These are phyloP conservation scores for Colletotrichum zoysiae DNA, from an alignment of 2,329 filamentous ascomycete genomes.

Conservation along the genomic window DNA sequence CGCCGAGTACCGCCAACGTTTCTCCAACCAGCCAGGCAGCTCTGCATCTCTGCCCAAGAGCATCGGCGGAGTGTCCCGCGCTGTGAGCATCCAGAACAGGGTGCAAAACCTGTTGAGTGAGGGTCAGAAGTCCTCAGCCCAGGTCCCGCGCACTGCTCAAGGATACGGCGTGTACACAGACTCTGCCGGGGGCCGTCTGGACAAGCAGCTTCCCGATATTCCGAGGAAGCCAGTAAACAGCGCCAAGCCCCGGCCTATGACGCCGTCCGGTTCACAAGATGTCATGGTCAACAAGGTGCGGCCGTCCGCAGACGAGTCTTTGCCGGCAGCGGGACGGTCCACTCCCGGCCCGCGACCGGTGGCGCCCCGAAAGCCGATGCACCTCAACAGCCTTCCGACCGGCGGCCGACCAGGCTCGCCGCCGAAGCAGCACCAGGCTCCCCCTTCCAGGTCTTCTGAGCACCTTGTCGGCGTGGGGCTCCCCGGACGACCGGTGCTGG, in stretches of 20 bases:
- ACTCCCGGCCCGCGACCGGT: conserved; percentile 55
- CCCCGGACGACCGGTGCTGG: conserved; percentile 62
- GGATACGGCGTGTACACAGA: conserved; percentile 92
- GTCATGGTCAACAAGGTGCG: conserved; percentile 43
- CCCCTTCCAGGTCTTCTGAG: conserved; percentile 48
- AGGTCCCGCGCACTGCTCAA: conserved; percentile 78
- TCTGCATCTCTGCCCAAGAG: conserved; percentile 63
- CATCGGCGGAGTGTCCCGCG: conserved; percentile 72
- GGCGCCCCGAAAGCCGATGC: conserved; percentile 72
- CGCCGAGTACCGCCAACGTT: conserved; percentile 84
- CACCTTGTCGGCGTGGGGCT: conserved; percentile 60
- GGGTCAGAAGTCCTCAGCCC: conserved; percentile 70
- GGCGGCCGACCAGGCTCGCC: conserved; percentile 59
- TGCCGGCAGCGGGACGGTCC: conserved; percentile 45
- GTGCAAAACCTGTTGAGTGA: conserved; percentile 89
- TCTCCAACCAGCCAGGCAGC: conserved; percentile 67
- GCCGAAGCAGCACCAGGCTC: conserved; percentile 52
- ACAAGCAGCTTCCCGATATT: conserved; percentile 58
- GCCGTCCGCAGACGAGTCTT: conserved; percentile 43
- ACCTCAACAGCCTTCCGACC: conserved; percentile 69
- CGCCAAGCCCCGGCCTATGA: conserved; percentile 48
- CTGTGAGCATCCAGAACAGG: conserved; percentile 90
- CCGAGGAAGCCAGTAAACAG: conserved; percentile 65
- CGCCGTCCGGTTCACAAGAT: conserved; percentile 43
- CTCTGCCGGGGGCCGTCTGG: conserved; percentile 51